phyloP scores from a whole-genome alignment of 768 basidiomycete genomes.

The Kwoniella europaea region DNA sequence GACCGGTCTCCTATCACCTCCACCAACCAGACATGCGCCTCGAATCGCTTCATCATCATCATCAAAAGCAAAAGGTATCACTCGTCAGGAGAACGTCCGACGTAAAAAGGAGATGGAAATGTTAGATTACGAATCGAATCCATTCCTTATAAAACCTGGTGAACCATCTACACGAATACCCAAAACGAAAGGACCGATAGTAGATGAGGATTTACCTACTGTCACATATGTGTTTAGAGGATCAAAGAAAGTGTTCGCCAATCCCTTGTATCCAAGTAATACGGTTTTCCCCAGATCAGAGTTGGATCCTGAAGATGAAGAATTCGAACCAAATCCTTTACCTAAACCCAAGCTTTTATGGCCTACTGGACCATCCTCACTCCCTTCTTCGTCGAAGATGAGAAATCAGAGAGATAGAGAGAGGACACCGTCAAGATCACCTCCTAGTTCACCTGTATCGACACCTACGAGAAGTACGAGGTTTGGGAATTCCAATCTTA shows the following conservation, averaged over 20 bases:
- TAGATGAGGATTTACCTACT: constrained; percentile 34
- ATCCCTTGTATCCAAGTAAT: constrained; percentile 35
- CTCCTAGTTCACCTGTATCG: constrained; percentile 22
- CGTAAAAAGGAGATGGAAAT: constrained; percentile 17
- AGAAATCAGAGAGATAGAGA: background rate
- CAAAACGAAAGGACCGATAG: constrained; percentile 18
- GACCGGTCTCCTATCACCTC: constrained; percentile 27
- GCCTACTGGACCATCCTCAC: constrained; percentile 31
- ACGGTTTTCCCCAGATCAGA: constrained; percentile 28
- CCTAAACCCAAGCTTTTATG: constrained; percentile 47
- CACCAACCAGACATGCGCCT: constrained; percentile 26
- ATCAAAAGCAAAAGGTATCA: constrained; percentile 8
- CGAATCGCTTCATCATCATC: constrained; percentile 4
- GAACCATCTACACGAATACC: constrained; percentile 15
- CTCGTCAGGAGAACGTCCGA: constrained; percentile 6
- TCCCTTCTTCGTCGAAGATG: constrained; percentile 4
- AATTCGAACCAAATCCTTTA: constrained; percentile 44
- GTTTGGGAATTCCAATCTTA: constrained; percentile 9
- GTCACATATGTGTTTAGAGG: constrained; percentile 53
- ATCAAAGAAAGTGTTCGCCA: constrained; percentile 47
- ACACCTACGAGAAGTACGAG: constrained; percentile 20
- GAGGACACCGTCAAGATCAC: constrained; percentile 14
- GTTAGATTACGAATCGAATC: constrained; percentile 44
- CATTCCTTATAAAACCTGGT: constrained; percentile 42
- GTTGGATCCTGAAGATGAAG: constrained; percentile 37